Evolutionary conservation across 805 yeast genomes (phyloP).

Genomic region (Barnettozyma sp.): DNA sequence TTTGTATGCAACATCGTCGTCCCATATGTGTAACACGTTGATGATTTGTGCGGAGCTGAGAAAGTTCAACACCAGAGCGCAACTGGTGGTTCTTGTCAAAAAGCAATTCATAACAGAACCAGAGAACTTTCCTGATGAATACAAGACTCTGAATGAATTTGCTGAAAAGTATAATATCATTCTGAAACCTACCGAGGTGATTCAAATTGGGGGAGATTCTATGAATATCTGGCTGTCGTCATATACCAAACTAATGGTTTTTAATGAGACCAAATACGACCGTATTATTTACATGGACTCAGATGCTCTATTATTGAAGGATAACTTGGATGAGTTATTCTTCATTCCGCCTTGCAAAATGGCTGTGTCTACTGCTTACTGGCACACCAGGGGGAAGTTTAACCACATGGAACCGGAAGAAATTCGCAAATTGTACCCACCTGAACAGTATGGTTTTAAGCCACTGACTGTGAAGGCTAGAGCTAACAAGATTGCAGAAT

Average conservation of each 20-base stretch:
- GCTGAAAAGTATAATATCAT: slow-evolving; percentile 11
- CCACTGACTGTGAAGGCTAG: slow-evolving; percentile 20
- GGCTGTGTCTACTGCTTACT: slow-evolving; percentile 41
- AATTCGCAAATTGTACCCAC: slow-evolving; percentile 16
- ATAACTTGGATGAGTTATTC: slow-evolving; percentile 44
- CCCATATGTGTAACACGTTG: slow-evolving; percentile 46
- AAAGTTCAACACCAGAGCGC: slow-evolving; percentile 34
- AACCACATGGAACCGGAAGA: slow-evolving; percentile 17
- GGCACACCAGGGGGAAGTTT: slow-evolving; percentile 28
- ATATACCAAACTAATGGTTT: slow-evolving; percentile 49
- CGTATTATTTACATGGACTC: slow-evolving; percentile 53
- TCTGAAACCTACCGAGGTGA: slow-evolving; percentile 16
- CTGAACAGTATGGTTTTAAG: slow-evolving; percentile 17
- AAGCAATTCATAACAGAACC: slow-evolving; percentile 23
- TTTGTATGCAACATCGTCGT: slow-evolving; percentile 49
- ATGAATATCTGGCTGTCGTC: slow-evolving; percentile 39
- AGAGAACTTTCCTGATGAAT: slow-evolving; percentile 9
- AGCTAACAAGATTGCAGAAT: slow-evolving; percentile 12
- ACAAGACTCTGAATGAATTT: slow-evolving; percentile 10
- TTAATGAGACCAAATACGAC: slow-evolving; percentile 42
- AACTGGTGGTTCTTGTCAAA: slow-evolving; percentile 40
- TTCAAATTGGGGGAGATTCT: slow-evolving; percentile 14
- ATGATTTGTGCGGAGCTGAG: slow-evolving; percentile 39
- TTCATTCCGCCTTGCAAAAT: slow-evolving; percentile 41
- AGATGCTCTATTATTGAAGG: slow-evolving; percentile 39